These are phyloP conservation scores for Botrytis pseudocinerea DNA, from an alignment of 2,329 filamentous ascomycete genomes.

Conservation along the genomic window DNA sequence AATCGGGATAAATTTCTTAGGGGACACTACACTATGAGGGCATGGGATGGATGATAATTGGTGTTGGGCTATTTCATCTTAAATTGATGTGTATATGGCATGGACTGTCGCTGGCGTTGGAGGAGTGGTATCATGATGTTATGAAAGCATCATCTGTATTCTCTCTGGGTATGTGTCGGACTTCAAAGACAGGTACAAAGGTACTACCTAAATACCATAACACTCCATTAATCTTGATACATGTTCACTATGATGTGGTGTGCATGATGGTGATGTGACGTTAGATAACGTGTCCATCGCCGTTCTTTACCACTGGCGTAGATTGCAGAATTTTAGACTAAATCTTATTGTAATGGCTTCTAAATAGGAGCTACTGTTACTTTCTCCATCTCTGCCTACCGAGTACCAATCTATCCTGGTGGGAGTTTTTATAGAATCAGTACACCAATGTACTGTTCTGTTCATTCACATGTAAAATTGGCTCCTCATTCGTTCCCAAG, in stretches of 20 bases:
- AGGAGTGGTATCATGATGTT: not conserved
- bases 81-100: not conserved
- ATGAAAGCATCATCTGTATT: not conserved
- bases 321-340: not conserved
- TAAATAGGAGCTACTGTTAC: not conserved
- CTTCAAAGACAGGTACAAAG: not conserved
- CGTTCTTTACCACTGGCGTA: not conserved
- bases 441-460: not conserved
- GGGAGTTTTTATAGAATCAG: not conserved
- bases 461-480: not conserved
- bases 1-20: not conserved
- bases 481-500: not conserved
- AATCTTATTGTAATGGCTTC: not conserved
- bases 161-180: not conserved
- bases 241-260: not conserved
- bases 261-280: not conserved
- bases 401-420: not conserved
- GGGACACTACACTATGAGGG: not conserved
- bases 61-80: not conserved
- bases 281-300: too few species aligned
- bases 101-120: not conserved
- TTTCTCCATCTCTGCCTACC: not conserved
- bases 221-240: not conserved
- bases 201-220: not conserved
- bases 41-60: conserved; percentile 1